phyloP scores from a whole-genome alignment of 257 asterid species.

The Ehretia macrophylla region DNA sequence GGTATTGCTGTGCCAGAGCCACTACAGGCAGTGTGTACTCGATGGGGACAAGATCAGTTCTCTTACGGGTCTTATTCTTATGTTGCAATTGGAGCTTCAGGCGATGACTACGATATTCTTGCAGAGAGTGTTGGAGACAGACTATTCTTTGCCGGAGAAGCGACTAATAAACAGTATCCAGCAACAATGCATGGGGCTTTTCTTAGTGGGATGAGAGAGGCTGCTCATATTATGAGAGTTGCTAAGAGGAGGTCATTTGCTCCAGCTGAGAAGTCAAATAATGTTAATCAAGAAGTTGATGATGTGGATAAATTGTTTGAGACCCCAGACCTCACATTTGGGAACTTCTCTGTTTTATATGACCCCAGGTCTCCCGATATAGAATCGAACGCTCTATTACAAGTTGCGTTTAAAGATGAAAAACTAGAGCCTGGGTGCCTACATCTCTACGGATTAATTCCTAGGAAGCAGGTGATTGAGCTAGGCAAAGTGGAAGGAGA shows the following conservation, averaged over 20 bases:
- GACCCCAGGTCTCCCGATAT: slow-evolving; percentile 52
- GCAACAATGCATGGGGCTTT: slow-evolving; percentile 99
- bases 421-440: slow-evolving; percentile 25
- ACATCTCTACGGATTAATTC: slow-evolving; percentile 54
- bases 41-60: slow-evolving; percentile 95
- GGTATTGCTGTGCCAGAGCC: slow-evolving; percentile 98
- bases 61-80: slow-evolving; percentile 93
- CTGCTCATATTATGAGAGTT: slow-evolving; percentile 82
- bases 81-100: slow-evolving; percentile 93
- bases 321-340: slow-evolving; percentile 63
- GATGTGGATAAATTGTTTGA: slow-evolving; percentile 52
- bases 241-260: slow-evolving; percentile 35
- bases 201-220: slow-evolving; percentile 97
- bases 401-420: slow-evolving; percentile 43
- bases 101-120: slow-evolving; percentile 92
- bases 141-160: slow-evolving; percentile 98
- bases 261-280: slow-evolving; percentile 26
- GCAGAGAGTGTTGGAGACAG: slow-evolving; percentile 78
- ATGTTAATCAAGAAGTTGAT: slow-evolving; percentile 21
- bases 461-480: slow-evolving; percentile 57
- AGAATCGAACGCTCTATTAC: slow-evolving; percentile 53
- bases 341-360: slow-evolving; percentile 53
- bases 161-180: slow-evolving; percentile 91
- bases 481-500: slow-evolving; percentile 59
- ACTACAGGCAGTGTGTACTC: slow-evolving; percentile 85